phyloP scores from a whole-genome alignment of 202 grass and related monocot species.

The Brachypodium distachyon region DNA sequence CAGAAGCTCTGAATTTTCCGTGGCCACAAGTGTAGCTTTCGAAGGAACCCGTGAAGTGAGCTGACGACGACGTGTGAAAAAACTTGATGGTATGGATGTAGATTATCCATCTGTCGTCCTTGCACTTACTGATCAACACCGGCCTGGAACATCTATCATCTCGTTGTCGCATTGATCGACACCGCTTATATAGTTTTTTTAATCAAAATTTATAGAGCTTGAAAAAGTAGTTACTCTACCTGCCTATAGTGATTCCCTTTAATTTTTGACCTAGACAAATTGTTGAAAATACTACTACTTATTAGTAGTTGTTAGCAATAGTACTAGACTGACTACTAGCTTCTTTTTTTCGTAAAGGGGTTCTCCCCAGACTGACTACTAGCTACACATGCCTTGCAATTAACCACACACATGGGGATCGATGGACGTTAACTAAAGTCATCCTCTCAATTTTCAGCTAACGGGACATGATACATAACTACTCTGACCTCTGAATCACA shows the following conservation, averaged over 20 bases:
- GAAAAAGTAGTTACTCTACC: neutral
- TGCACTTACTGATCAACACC: slow-evolving; percentile 13
- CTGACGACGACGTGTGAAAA: slow-evolving; percentile 17
- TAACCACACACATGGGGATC: no score
- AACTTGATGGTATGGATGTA: neutral
- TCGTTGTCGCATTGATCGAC: slow-evolving; percentile 1
- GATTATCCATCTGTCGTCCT: slow-evolving; percentile 16
- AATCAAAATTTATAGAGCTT: slow-evolving; percentile 14
- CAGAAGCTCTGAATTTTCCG: neutral
- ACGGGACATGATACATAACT: no score
- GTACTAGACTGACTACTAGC: neutral
- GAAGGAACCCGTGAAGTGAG: slow-evolving; percentile 22
- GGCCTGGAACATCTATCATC: neutral
- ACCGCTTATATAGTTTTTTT: neutral
- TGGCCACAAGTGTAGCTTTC: slow-evolving; percentile 28
- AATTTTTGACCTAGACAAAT: neutral
- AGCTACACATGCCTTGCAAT: neutral
- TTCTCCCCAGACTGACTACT: no score
- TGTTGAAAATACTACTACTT: neutral
- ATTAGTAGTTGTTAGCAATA: neutral
- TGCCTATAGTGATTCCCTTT: neutral
- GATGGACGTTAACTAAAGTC: neutral
- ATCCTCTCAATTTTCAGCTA: no score
- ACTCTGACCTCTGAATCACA: no score
- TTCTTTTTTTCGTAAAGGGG: no score